Percentiles rank a stretch among this genome's conserved stretches.
These are phyloP conservation scores for Cystoderma amianthinum DNA, from an alignment of 768 basidiomycete species.

Conservation along the genomic window DNA sequence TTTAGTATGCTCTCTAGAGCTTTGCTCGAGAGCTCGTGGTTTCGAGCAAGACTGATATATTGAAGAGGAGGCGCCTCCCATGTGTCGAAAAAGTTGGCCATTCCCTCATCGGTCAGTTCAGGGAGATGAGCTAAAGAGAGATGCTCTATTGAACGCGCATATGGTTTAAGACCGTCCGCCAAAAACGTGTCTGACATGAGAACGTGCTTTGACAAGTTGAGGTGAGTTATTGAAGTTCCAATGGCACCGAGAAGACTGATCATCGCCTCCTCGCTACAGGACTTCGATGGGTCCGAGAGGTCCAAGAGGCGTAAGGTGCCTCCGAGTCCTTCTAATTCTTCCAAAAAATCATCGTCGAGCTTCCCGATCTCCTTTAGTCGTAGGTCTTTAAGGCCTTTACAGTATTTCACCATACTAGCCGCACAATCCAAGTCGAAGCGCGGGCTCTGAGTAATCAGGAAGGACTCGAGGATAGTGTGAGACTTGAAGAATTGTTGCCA, in stretches of 20 bases:
- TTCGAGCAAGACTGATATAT: slow-evolving; percentile 57
- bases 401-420: slow-evolving; percentile 47
- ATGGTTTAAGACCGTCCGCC: slow-evolving; percentile 45
- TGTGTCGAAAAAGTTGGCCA: slow-evolving; percentile 58
- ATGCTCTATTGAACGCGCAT: slow-evolving; percentile 38
- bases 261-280: slow-evolving; percentile 51
- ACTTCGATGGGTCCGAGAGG: slow-evolving; percentile 52
- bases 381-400: slow-evolving; percentile 52
- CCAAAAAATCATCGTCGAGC: slow-evolving; percentile 60
- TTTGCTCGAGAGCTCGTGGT: slow-evolving; percentile 38
- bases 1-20: slow-evolving; percentile 58
- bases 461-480: slow-evolving; percentile 57
- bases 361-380: slow-evolving; percentile 74
- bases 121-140: slow-evolving; percentile 52
- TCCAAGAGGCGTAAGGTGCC: slow-evolving; percentile 48
- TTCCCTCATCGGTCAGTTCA: slow-evolving; percentile 63
- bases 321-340: slow-evolving; percentile 39
- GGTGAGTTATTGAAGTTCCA: slow-evolving; percentile 46
- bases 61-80: slow-evolving; percentile 51
- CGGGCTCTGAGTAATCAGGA: slow-evolving; percentile 81
- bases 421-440: slow-evolving; percentile 75
- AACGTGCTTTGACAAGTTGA: slow-evolving; percentile 69
- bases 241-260: slow-evolving; percentile 46
- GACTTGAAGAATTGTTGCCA: slow-evolving; percentile 74
- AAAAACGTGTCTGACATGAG: slow-evolving; percentile 58